phyloP scores from a whole-genome alignment of 2,329 filamentous ascomycete species.

The Myriosclerotinia duriaeana region DNA sequence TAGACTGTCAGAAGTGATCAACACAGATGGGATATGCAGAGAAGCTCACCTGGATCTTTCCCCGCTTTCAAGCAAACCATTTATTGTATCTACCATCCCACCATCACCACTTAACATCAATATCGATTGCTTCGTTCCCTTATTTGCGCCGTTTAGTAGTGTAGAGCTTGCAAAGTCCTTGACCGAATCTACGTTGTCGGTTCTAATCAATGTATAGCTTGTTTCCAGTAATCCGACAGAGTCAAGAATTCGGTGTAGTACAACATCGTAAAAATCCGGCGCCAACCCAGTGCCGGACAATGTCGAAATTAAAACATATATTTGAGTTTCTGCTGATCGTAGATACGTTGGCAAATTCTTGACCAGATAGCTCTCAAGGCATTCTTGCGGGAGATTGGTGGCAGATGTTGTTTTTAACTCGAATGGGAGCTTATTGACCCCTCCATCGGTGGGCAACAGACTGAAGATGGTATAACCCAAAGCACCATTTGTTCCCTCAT shows the following conservation, averaged over 20 bases:
- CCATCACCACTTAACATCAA: constrained; percentile 86
- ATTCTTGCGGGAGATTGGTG: constrained; percentile 42
- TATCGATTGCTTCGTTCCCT: constrained; percentile 56
- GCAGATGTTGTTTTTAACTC: constrained; percentile 38
- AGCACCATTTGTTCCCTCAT: constrained; percentile 20
- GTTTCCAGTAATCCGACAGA: constrained; percentile 45
- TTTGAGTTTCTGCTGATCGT: constrained; percentile 27
- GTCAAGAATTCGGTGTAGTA: constrained; percentile 57
- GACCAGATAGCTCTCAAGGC: constrained; percentile 44
- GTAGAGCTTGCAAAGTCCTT: constrained; percentile 56
- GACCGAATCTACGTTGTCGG: constrained; percentile 63
- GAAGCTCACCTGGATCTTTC: constrained; percentile 31
- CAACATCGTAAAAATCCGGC: constrained; percentile 52
- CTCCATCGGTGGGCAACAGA: constrained; percentile 37
- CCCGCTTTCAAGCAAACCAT: constrained; percentile 52
- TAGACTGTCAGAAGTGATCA: constrained; percentile 12
- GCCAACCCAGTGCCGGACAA: constrained; percentile 63
- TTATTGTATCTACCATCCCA: constrained; percentile 78
- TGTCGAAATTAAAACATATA: constrained; percentile 68
- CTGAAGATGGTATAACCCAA: constrained; percentile 43
- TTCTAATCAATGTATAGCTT: constrained; percentile 58
- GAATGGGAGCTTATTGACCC: constrained; percentile 33
- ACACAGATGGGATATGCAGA: constrained; percentile 28
- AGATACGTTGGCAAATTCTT: constrained; percentile 44
- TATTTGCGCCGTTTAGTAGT: constrained; percentile 51